Percentiles rank a stretch among this genome's conserved stretches.
phyloP scores from a whole-genome alignment of 164 flowering plant species.

The Liriodendron chinense region DNA sequence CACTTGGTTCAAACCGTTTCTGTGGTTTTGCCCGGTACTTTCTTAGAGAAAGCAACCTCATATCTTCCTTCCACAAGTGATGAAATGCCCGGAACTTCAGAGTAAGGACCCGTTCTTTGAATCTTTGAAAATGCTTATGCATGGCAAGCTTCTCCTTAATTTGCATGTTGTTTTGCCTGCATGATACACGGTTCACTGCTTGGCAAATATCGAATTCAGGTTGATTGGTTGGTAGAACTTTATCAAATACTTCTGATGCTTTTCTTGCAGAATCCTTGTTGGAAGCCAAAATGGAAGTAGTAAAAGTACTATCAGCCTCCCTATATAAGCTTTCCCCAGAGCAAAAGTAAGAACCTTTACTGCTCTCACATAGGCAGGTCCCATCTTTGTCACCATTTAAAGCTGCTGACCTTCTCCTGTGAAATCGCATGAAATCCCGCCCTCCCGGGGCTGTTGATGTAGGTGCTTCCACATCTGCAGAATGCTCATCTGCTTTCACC shows the following conservation, averaged over 20 bases:
- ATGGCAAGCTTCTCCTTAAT: conserved; percentile 42
- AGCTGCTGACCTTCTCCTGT: conserved; percentile 3
- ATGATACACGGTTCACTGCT: conserved; percentile 3
- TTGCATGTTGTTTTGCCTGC: conserved; percentile 16
- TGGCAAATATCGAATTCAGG: conserved; percentile 20
- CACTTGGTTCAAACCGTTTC: conserved; percentile 52
- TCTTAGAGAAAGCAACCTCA: conserved; percentile 55
- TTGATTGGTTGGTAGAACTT: conserved; percentile 37
- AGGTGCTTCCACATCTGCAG: conserved; percentile 15
- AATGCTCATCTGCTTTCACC: conserved; percentile 12
- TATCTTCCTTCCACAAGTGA: conserved; percentile 78
- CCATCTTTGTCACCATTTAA: conserved; percentile 9
- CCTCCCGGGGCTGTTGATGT: conserved; percentile 9
- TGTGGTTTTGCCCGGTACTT: conserved; percentile 63
- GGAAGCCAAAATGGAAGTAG: conserved; percentile 36
- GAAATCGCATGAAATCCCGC: conserved; percentile 1
- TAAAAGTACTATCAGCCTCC: conserved; percentile 19
- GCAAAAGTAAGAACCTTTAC: conserved; percentile 2
- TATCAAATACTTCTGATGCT: conserved; percentile 49
- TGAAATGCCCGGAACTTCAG: conserved; percentile 70
- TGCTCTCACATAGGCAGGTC: conserved; percentile 12
- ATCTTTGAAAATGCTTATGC: conserved; percentile 45
- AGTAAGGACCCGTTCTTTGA: conserved; percentile 67
- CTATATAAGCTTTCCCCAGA: conserved; percentile 1
- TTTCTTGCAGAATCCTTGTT: conserved; percentile 58